Conservation (phyloP, 495 filamentous ascomycete genomes). For the Hyphodiscus hymeniophilus region DNA sequence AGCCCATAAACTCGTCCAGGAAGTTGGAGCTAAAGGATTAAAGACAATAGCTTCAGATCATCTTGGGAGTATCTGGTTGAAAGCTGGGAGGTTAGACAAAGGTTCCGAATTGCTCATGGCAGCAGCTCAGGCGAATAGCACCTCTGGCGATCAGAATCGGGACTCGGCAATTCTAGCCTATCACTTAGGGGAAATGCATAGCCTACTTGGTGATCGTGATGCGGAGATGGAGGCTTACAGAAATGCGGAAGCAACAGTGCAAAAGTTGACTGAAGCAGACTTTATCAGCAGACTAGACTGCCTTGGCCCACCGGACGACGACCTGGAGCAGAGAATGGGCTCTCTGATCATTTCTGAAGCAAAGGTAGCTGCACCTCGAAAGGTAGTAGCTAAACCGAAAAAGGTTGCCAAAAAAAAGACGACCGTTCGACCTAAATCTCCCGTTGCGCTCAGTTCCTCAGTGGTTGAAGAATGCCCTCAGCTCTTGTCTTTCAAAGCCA, state of each 20-base stretch:
- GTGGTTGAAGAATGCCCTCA: constrained; percentile 43
- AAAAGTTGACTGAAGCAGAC: constrained; percentile 1
- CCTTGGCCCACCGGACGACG: neutral
- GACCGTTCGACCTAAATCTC: constrained; percentile 15
- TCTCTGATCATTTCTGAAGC: constrained; percentile 25
- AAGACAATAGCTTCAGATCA: constrained; percentile 44
- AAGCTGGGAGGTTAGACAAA: constrained; percentile 52
- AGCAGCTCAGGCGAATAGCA: constrained; percentile 31
- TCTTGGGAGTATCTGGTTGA: constrained; percentile 56
- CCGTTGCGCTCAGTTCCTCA: constrained; percentile 21
- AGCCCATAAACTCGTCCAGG: constrained; percentile 67
- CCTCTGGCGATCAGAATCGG: constrained; percentile 27
- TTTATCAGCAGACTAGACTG: constrained; percentile 15
- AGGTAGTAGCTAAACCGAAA: constrained; percentile 14
- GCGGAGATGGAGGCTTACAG: constrained; percentile 24
- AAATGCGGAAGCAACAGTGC: constrained; percentile 16
- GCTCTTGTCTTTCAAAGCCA: constrained; percentile 48
- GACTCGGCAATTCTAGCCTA: constrained; percentile 33
- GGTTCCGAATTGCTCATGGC: constrained; percentile 51
- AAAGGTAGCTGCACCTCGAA: constrained; percentile 21
- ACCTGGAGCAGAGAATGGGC: constrained; percentile 40
- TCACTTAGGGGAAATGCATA: constrained; percentile 35
- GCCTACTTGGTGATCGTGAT: constrained; percentile 31
- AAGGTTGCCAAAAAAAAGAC: constrained; percentile 16
- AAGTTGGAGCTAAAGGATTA: constrained; percentile 53